Percentiles rank a stretch among this genome's conserved stretches.
These are phyloP conservation scores for Kazachstania sp. DNA, from an alignment of 1,139 yeast genomes.

Conservation along the genomic window DNA sequence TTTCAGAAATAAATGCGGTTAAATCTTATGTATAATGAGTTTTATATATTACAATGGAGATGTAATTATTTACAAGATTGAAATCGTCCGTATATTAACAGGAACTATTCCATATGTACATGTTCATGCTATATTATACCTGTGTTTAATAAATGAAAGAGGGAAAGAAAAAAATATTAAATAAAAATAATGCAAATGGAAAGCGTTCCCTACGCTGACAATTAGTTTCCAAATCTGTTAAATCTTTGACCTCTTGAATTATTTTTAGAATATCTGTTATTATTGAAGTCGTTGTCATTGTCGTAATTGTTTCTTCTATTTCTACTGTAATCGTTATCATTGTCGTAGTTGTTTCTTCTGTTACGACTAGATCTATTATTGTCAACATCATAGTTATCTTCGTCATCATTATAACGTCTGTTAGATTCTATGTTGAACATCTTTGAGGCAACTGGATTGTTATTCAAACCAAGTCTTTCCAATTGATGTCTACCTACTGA, in stretches of 20 bases:
- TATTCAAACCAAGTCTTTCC: slow-evolving; percentile 15
- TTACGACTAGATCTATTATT: not conserved
- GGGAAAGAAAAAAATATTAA: not conserved
- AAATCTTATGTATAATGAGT: not conserved
- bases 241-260: slow-evolving; percentile 1
- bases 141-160: not conserved
- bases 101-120: too few relatives aligned
- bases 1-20: not conserved
- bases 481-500: slow-evolving; percentile 13
- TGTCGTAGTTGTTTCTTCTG: not conserved
- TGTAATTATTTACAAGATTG: not conserved
- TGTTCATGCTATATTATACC: too few relatives aligned
- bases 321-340: not conserved
- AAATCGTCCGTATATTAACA: too few relatives aligned
- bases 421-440: slow-evolving; percentile 13
- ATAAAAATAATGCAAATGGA: too few relatives aligned
- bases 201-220: not conserved
- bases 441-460: slow-evolving; percentile 13
- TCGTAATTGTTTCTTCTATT: not conserved
- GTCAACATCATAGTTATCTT: not conserved
- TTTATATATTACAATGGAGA: not conserved
- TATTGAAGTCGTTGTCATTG: not conserved
- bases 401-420: not conserved
- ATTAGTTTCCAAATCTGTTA: slow-evolving; percentile 2
- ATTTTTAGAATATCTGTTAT: not conserved